A percentile compares a stretch with the other conserved stretches of the same genome.
Conservation (phyloP, 345 rosid genomes). For the Eutrema yunnanense region DNA sequence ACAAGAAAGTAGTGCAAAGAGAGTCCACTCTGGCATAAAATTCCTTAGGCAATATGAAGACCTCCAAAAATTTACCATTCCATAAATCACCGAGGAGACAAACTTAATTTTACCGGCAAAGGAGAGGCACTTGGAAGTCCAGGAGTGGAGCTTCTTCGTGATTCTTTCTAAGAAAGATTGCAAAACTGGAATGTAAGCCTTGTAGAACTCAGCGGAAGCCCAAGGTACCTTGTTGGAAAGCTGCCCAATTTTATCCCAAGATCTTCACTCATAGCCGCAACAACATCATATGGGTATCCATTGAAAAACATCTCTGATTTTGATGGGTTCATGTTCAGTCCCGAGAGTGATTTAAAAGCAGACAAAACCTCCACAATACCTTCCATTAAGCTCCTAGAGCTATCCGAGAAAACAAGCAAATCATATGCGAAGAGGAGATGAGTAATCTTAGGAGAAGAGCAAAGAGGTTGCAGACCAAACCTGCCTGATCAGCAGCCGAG, state of each 20-base stretch:
- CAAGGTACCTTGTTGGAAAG: not conserved
- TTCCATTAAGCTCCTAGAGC: too few relatives aligned
- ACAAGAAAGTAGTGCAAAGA: not conserved
- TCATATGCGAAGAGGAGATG: too few relatives aligned
- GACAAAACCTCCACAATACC: too few relatives aligned
- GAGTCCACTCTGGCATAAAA: not conserved
- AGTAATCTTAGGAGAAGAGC: too few relatives aligned
- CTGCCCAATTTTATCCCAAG: not conserved
- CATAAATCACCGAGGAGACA: not conserved
- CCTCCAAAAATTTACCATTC: not conserved
- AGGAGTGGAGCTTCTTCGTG: not conserved
- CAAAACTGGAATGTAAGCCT: fast-evolving
- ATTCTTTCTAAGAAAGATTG: not conserved
- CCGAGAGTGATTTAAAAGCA: too few relatives aligned
- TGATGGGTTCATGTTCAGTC: too few relatives aligned
- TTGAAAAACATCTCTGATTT: too few relatives aligned
- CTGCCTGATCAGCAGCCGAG: too few relatives aligned
- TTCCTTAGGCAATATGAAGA: not conserved
- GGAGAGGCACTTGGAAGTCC: not conserved
- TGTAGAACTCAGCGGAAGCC: fast-evolving
- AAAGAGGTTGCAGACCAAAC: too few relatives aligned
- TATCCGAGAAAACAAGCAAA: too few relatives aligned
- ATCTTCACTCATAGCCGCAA: too few relatives aligned
- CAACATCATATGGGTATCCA: too few relatives aligned
- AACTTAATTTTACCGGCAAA: not conserved